Evolutionary conservation across 768 basidiomycete genomes (phyloP), one percentile per base, ranked within the genome.

Genomic region (Boletellus emodensis): DNA sequence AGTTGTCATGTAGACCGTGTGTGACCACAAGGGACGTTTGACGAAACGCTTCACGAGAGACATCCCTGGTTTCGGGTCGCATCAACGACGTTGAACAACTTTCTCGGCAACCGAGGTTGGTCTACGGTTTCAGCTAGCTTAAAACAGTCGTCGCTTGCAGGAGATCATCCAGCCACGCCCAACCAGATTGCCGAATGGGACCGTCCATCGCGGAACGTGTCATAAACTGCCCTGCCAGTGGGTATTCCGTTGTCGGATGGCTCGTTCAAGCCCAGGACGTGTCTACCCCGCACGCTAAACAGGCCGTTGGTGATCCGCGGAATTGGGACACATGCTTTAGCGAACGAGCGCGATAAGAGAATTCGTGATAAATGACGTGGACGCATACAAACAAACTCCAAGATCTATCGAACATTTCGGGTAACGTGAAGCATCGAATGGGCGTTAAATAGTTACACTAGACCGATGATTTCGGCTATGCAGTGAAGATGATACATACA

Each of bases 401-500:
- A 40, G 40, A 20, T 22, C 33, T 3, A 35, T 30, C 18, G 14
- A 26, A 38, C 24, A 15, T 15, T 10, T 24, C 38, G 33, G 14
- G 30, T 14, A 30, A 22, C 22, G 44, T 30, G 3, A 26, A 15
- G n/a, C 18, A 13, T 43, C 15, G 15, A 24, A 36, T 42, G n/a
- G 18, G n/a, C 28, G 4, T 44, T 40, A 18, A 32, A 42, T 43
- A 18, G 10, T 35, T 44, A 49, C 56, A 12, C 36, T 54, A 50
- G 28, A 47, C 44, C 24, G 22, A 34, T 26, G 36, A 10, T 20
- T 28, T 38, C 30, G 34, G 38, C 10, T 17, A 38, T 40, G 17
- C 44, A 51, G 51, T 47, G 50, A 33, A 22, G 26, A 46, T 42
- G 33, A 46, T 41, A 44, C 36, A 49, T 39, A 44, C 36, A 49